phyloP scores from a whole-genome alignment of 345 rosid species.

The Dipteronia sinensis region DNA sequence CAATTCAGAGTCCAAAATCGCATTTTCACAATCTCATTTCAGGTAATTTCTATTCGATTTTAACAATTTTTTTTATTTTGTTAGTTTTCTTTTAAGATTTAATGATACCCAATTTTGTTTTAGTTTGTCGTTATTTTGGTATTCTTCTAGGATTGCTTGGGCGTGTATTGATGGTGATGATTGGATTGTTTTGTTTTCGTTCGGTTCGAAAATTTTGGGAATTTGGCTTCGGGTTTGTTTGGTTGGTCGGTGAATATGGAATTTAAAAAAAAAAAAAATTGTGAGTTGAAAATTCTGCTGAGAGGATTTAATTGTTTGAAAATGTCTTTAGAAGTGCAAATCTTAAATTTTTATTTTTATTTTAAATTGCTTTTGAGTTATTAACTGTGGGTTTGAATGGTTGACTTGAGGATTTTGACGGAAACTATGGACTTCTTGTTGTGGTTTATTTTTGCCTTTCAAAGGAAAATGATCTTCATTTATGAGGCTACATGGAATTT shows the following conservation, averaged over 20 bases:
- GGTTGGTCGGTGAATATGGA: not conserved
- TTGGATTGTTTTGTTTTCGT: not conserved
- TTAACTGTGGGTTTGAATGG: constrained; percentile 6
- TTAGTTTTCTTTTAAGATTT: not conserved
- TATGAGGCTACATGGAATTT: not conserved
- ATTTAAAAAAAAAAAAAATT: too few species aligned
- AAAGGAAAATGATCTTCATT: not conserved
- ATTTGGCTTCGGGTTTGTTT: not conserved
- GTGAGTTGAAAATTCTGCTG: not conserved
- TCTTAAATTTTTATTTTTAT: not conserved
- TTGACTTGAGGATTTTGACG: constrained; percentile 7
- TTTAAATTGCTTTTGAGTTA: not conserved
- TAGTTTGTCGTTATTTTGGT: not conserved
- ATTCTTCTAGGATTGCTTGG: not conserved
- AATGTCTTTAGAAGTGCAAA: not conserved
- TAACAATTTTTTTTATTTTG: not conserved
- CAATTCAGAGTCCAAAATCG: not conserved
- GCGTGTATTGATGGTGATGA: not conserved
- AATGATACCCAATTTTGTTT: not conserved
- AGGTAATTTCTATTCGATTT: not conserved
- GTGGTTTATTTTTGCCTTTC: not conserved
- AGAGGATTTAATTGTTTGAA: not conserved
- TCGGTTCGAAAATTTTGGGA: not conserved
- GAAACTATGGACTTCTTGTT: not conserved
- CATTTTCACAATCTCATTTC: not conserved